A percentile compares a stretch with the other conserved stretches of the same genome.
Evolutionary conservation across 371 early-diverging fungal genomes (phyloP).

Genomic region (Rhizopus arrhizus): DNA sequence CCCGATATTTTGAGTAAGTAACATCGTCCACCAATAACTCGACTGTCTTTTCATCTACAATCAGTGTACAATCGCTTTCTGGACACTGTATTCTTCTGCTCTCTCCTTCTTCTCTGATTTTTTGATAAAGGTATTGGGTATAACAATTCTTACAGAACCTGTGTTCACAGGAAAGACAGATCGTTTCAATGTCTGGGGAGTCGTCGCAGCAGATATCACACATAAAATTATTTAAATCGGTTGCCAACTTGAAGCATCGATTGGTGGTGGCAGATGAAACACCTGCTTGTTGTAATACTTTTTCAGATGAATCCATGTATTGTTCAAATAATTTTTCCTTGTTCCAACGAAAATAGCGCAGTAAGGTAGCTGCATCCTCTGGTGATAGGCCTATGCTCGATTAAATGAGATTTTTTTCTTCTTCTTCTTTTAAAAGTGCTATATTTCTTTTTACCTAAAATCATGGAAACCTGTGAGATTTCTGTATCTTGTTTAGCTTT

Average conservation of each 20-base stretch:
- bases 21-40: constrained; percentile 58
- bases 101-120: constrained; percentile 88
- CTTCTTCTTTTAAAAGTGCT: not conserved
- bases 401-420: not conserved
- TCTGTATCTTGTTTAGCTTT: constrained; percentile 45
- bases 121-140: constrained; percentile 77
- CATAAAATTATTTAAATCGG: constrained; percentile 57
- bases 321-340: constrained; percentile 89
- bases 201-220: constrained; percentile 91
- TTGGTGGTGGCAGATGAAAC: constrained; percentile 47
- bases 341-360: constrained; percentile 89
- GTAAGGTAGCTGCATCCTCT: constrained; percentile 68
- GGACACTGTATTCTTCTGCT: constrained; percentile 85
- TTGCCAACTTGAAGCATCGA: constrained; percentile 27
- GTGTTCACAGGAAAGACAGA: constrained; percentile 83
- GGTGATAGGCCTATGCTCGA: constrained; percentile 55
- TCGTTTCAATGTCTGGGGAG: constrained; percentile 57
- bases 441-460: constrained; percentile 35
- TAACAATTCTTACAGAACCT: constrained; percentile 88
- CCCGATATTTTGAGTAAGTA: constrained; percentile 67
- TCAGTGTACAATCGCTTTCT: constrained; percentile 73
- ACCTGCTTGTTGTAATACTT: constrained; percentile 73
- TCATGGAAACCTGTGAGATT: constrained; percentile 46
- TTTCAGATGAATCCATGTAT: constrained; percentile 80
- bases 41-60: constrained; percentile 83